Evolutionary conservation across 768 basidiomycete genomes (phyloP).

Genomic region (Kwoniella europaea): DNA sequence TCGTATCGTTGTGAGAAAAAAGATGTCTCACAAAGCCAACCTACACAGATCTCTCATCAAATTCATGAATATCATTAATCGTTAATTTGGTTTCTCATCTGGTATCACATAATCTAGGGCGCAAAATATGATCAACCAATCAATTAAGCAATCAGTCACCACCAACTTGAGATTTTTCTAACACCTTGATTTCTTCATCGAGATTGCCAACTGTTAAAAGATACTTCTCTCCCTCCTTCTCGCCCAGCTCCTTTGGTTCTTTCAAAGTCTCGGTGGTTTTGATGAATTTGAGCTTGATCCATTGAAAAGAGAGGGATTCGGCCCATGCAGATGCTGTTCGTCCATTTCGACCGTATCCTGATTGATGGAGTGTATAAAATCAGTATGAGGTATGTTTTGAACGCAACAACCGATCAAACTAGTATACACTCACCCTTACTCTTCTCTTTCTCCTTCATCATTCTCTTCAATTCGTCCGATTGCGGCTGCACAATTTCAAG

Average conservation of each 20-base stretch:
- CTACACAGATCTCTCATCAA: neutral
- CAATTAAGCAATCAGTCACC: too few species aligned
- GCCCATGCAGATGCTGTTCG: constrained; percentile 33
- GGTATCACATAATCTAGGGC: neutral
- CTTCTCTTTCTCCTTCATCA: constrained; percentile 38
- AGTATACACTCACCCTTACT: constrained; percentile 27
- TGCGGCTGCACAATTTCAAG: constrained; percentile 27
- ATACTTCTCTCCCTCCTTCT: constrained; percentile 33
- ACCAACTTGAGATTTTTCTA: too few species aligned
- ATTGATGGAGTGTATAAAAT: neutral
- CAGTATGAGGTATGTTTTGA: neutral
- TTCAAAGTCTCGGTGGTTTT: constrained; percentile 14
- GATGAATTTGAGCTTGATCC: constrained; percentile 39
- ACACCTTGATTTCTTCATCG: constrained; percentile 7
- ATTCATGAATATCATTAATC: neutral
- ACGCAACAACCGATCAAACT: neutral
- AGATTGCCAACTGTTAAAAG: constrained; percentile 31
- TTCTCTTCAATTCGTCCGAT: constrained; percentile 31
- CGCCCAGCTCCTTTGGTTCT: constrained; percentile 22
- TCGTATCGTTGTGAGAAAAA: neutral
- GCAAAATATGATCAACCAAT: neutral
- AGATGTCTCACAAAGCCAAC: neutral
- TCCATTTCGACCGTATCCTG: constrained; percentile 31
- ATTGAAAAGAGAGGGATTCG: constrained; percentile 20
- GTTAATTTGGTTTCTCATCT: neutral